A percentile compares a stretch with the other conserved stretches of the same genome.
Conservation (phyloP, 2,329 filamentous ascomycete species). For the Xylaria sp. region DNA sequence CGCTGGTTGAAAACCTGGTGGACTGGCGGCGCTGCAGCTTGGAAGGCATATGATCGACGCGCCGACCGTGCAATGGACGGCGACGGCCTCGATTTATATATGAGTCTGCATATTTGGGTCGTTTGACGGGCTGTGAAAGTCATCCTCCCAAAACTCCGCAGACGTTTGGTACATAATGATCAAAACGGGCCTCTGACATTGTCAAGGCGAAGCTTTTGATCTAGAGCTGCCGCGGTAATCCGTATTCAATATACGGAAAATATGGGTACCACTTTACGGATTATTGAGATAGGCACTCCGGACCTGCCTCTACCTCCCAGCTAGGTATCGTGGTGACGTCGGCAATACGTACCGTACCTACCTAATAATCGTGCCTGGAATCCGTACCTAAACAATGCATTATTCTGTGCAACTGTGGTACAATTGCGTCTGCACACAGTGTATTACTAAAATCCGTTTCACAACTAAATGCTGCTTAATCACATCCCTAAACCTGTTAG, state of each 20-base stretch:
- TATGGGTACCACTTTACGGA: not conserved
- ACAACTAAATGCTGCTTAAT: no score
- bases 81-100: conserved; percentile 11
- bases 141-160: conserved; percentile 27
- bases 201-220: conserved; percentile 8
- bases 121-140: conserved; percentile 25
- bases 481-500: no score
- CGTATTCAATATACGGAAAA: not conserved
- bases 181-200: not conserved
- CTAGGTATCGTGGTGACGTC: conserved; percentile 11
- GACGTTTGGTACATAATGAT: conserved; percentile 26
- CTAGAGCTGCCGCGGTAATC: not conserved
- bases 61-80: conserved; percentile 10
- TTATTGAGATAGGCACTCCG: no score
- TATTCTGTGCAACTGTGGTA: not conserved
- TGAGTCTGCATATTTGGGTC: conserved; percentile 15
- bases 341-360: not conserved
- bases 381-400: not conserved
- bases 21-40: conserved; percentile 68
- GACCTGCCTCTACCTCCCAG: no score
- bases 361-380: not conserved
- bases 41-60: conserved; percentile 65
- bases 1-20: conserved; percentile 88
- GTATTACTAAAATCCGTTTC: no score
- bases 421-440: no score